Percentiles rank a stretch among this genome's conserved stretches.
phyloP scores from a whole-genome alignment of 2,329 filamentous ascomycete genomes.

The Rhytidhysteron rufulum region DNA sequence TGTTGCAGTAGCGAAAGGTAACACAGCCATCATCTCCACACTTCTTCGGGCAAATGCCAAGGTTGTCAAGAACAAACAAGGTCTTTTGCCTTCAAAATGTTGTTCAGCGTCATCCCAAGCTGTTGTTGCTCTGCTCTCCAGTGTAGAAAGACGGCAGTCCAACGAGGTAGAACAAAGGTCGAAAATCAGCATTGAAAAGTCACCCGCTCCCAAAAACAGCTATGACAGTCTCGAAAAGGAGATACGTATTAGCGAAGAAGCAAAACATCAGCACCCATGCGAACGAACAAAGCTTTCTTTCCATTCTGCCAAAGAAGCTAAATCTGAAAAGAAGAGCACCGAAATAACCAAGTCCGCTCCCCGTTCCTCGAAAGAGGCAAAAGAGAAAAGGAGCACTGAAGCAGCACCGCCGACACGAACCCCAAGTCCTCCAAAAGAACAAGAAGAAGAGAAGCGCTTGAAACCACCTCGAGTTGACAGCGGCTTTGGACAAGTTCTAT shows the following conservation, averaged over 20 bases:
- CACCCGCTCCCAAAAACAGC: no score
- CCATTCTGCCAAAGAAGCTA: no score
- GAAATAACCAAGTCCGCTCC: conserved; percentile 2
- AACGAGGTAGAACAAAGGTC: no score
- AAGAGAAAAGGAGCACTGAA: neutral
- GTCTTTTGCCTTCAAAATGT: conserved; percentile 15
- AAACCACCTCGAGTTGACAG: neutral
- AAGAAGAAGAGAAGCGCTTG: neutral
- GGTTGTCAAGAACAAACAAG: conserved; percentile 14
- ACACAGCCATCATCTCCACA: conserved; percentile 9
- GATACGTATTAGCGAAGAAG: neutral
- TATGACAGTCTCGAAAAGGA: neutral
- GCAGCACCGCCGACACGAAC: neutral
- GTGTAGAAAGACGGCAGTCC: no score
- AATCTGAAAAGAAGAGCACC: conserved; percentile 2
- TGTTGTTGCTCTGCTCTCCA: no score
- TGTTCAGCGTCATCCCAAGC: no score
- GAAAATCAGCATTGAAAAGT: no score
- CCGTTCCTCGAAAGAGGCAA: neutral
- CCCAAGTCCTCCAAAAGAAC: neutral
- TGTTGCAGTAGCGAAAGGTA: conserved; percentile 14
- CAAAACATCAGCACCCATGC: neutral
- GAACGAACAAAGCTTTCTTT: neutral
- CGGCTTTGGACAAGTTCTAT: no score
- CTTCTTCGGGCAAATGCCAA: conserved; percentile 20